Evolutionary conservation across 2,329 filamentous ascomycete species (phyloP).

Genomic region (Pestalotiopsis sp.): DNA sequence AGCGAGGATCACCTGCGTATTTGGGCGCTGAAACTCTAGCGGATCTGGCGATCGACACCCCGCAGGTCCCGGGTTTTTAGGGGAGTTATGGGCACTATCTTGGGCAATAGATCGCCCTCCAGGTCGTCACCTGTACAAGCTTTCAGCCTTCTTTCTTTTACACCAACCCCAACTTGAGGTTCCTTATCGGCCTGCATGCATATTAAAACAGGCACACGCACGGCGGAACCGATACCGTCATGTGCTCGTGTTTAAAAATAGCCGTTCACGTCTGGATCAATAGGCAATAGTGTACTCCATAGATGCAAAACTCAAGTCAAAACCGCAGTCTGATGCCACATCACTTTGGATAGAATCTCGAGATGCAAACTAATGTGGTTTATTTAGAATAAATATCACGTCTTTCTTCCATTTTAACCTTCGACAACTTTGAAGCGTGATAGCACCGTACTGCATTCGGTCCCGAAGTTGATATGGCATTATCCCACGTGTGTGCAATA

Average conservation of each 20-base stretch:
- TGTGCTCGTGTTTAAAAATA: not conserved
- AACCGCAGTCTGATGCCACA: too few species aligned
- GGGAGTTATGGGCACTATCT: not conserved
- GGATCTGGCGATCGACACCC: constrained; percentile 1
- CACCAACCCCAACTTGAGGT: not conserved
- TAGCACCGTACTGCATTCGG: too few species aligned
- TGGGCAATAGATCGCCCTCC: not conserved
- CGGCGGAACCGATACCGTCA: not conserved
- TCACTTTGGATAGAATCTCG: too few species aligned
- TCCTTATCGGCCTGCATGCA: not conserved
- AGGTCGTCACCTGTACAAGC: not conserved
- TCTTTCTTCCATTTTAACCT: too few species aligned
- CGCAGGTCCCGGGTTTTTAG: not conserved
- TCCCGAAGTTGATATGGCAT: too few species aligned
- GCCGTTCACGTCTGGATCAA: not conserved
- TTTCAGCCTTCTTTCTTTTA: not conserved
- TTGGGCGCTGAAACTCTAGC: constrained; percentile 1
- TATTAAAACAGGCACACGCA: not conserved
- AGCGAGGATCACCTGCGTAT: not conserved
- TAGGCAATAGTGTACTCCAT: too few species aligned
- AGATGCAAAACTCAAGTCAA: too few species aligned
- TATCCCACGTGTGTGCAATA: too few species aligned
- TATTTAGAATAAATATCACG: too few species aligned
- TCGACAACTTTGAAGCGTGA: too few species aligned
- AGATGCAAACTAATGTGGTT: too few species aligned